Evolutionary conservation across 2,329 filamentous ascomycete species (phyloP), one percentile per base, ranked within the genome.

Genomic region (Pseudogymnoascus sp.): DNA sequence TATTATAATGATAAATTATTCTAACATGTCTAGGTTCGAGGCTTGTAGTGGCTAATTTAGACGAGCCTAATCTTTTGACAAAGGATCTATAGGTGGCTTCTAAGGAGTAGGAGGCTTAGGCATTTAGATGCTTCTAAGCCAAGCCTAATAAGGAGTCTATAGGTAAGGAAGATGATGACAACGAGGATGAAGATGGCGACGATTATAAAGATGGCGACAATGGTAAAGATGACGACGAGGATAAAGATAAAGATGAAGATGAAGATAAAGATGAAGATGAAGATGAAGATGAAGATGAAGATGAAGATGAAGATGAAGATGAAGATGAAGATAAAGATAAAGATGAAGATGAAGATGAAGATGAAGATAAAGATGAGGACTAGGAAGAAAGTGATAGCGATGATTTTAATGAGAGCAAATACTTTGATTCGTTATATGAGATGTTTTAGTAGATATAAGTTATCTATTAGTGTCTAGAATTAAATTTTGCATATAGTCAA

Each of bases 21-120:
- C 61, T 66, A 62, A 66, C 55, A 25, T 65, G 21, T n/a, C 35
- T 63, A 66, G 63, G 61, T 33, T 43, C 60, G 43, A 35, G 37
- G 52, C 65, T 66, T 61, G 25, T 66, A 31, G 49, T 33, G 28
- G 61, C 61, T 11, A 66, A 63, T 63, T 40, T 61, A 55, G 61
- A 63, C 16, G 61, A 63, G 41, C 62, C 49, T 3, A 62, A 64
- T 61, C 25, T 63, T 35, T 62, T 55, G n/a, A 64, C 41, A 49
- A 61, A 35, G 23, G 40, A 65, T 43, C 59, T 66, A 37, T 65
- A 16, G 59, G 64, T 65, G 43, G 55, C 38, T 43, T n/a, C 23
- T n/a, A 21, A 55, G 49, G 21, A 55, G 38, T 21, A 16, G 38
- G 38, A 21, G n/a, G 16, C 16, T 41, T 16, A 21, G 38, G 7